Conservation (phyloP, 164 flowering plant genomes). For the Macadamia integrifolia region DNA sequence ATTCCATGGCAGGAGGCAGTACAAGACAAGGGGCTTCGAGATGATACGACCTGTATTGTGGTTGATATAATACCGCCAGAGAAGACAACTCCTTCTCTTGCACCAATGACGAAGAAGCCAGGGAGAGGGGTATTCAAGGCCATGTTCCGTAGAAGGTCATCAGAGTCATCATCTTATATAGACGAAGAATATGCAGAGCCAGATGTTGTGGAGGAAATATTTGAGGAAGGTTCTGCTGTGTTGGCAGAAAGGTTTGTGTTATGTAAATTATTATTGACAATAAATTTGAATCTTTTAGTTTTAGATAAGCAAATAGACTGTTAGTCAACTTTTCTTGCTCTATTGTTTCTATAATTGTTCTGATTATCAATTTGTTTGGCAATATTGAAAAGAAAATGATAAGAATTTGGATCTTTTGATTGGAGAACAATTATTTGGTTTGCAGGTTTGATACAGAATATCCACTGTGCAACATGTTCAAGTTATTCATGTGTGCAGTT, state of each 20-base stretch:
- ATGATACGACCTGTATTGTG: conserved; percentile 98
- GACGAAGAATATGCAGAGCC: conserved; percentile 63
- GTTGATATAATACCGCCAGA: conserved; percentile 71
- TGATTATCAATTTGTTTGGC: background rate
- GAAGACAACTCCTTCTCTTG: conserved; percentile 40
- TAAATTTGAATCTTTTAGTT: background rate
- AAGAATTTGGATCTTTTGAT: background rate
- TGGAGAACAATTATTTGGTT: conserved; percentile 4
- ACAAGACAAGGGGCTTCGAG: conserved; percentile 72
- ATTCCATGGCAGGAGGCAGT: conserved; percentile 67
- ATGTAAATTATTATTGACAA: background rate
- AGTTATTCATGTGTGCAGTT: conserved; percentile 87
- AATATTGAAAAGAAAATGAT: background rate
- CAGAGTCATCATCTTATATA: conserved; percentile 51
- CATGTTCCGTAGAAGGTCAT: conserved; percentile 65
- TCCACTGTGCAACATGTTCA: conserved; percentile 96
- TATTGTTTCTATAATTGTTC: background rate
- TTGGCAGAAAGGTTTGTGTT: conserved; percentile 83
- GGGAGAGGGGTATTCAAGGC: conserved; percentile 78
- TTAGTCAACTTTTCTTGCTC: background rate
- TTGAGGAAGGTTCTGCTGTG: conserved; percentile 92
- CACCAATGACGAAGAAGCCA: conserved; percentile 67
- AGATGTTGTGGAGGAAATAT: conserved; percentile 81
- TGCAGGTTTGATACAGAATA: conserved; percentile 88
- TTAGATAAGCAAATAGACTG: background rate